These are phyloP conservation scores for Hortaea werneckii DNA, from an alignment of 2,329 filamentous ascomycete genomes.

Conservation along the genomic window DNA sequence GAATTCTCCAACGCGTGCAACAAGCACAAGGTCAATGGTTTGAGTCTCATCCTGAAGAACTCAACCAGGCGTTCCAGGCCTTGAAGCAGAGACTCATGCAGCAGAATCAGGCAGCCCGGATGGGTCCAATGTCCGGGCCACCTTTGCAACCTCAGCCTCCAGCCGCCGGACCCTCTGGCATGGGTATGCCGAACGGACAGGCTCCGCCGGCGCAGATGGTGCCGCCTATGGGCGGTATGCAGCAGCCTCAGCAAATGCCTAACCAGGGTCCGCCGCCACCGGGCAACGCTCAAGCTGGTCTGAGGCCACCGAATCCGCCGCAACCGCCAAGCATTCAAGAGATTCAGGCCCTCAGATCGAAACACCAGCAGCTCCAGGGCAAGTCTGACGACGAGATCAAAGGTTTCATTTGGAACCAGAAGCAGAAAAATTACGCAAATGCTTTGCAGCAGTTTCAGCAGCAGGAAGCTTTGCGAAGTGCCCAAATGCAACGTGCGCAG, in stretches of 20 bases:
- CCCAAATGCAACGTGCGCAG: slow-evolving; percentile 18
- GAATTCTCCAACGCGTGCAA: slow-evolving; percentile 31
- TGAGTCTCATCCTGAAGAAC: slow-evolving; percentile 12
- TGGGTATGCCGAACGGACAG: slow-evolving; percentile 8
- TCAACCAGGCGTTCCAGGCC: slow-evolving; percentile 30
- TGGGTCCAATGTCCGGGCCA: slow-evolving; percentile 4
- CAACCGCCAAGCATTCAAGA: slow-evolving; percentile 31
- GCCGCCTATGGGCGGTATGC: slow-evolving; percentile 17
- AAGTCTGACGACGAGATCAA: slow-evolving; percentile 35
- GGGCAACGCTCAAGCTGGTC: slow-evolving; percentile 17
- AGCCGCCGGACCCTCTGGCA: neutral
- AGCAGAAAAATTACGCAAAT: slow-evolving; percentile 7
- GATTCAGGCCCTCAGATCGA: slow-evolving; percentile 28
- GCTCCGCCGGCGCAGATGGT: slow-evolving; percentile 34
- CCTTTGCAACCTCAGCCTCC: slow-evolving; percentile 1
- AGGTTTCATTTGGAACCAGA: slow-evolving; percentile 15
- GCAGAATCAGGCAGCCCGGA: slow-evolving; percentile 3
- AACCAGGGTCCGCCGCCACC: slow-evolving; percentile 7
- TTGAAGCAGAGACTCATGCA: slow-evolving; percentile 19
- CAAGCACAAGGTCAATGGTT: slow-evolving; percentile 17
- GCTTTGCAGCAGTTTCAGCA: slow-evolving; percentile 24
- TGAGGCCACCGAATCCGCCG: slow-evolving; percentile 7
- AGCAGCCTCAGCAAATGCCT: slow-evolving; percentile 2
- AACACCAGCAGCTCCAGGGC: slow-evolving; percentile 23
- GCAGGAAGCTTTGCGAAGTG: slow-evolving; percentile 24